phyloP scores from a whole-genome alignment of 768 basidiomycete species.

The Mycena olivaceomarginata region DNA sequence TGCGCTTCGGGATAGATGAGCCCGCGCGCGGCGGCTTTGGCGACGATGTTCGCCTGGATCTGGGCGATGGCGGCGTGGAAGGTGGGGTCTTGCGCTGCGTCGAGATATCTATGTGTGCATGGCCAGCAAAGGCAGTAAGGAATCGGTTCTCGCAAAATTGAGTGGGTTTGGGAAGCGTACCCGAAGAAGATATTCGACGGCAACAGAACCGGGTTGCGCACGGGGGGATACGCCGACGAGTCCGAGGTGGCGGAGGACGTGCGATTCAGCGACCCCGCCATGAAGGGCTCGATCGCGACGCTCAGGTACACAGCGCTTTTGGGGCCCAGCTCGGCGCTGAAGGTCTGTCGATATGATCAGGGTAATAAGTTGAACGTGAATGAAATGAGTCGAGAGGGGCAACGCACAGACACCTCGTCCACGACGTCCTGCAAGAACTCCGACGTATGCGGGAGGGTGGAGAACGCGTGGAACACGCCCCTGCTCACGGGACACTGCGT shows the following conservation, averaged over 20 bases:
- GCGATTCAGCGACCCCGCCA: constrained; percentile 12
- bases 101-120: constrained; percentile 17
- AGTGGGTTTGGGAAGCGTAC: background rate
- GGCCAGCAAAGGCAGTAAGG: no score
- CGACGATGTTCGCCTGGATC: constrained; percentile 31
- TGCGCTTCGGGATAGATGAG: constrained; percentile 13
- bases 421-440: constrained; percentile 39
- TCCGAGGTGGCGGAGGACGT: background rate
- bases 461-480: constrained; percentile 38
- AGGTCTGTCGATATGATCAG: background rate
- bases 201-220: constrained; percentile 23
- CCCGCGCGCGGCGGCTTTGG: constrained; percentile 22
- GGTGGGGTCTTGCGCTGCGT: constrained; percentile 18
- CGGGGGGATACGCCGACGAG: constrained; percentile 39
- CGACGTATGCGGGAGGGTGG: constrained; percentile 36
- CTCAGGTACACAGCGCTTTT: constrained; percentile 32
- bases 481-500: background rate
- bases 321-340: constrained; percentile 10
- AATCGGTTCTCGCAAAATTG: no score
- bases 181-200: constrained; percentile 41
- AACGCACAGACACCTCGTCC: constrained; percentile 34
- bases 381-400: background rate
- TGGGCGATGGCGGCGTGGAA: constrained; percentile 30
- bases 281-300: constrained; percentile 41
- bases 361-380: background rate